Evolutionary conservation across 345 rosid genomes (phyloP).

Genomic region (Citrus australasica): DNA sequence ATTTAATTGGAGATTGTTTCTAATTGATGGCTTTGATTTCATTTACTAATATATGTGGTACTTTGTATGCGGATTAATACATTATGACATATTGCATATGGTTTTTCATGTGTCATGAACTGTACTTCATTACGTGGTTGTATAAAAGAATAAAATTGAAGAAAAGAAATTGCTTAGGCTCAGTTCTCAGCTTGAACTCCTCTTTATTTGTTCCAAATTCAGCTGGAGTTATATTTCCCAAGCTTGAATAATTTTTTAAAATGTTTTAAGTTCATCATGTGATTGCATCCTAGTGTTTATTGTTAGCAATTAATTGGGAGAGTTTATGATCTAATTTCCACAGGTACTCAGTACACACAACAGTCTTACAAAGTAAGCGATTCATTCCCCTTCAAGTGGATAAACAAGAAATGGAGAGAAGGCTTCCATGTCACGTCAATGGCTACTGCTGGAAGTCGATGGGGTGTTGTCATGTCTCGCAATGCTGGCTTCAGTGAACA

Average conservation of each 20-base stretch:
- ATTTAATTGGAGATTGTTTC: not conserved
- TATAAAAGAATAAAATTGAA: not conserved
- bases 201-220: not conserved
- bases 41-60: too few species aligned
- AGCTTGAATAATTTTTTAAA: not conserved
- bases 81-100: not conserved
- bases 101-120: not conserved
- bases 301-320: not conserved
- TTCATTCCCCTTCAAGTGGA: slow-evolving; percentile 96
- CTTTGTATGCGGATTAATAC: too few species aligned
- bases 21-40: not conserved
- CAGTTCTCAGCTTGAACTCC: not conserved
- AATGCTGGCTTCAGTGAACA: slow-evolving; percentile 93
- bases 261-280: not conserved
- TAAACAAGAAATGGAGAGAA: slow-evolving; percentile 99
- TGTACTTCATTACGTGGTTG: not conserved
- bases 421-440: slow-evolving; percentile 97
- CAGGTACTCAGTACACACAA: slow-evolving; percentile 87
- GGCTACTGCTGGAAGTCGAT: slow-evolving; percentile 95
- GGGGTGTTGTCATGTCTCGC: slow-evolving; percentile 99
- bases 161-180: not conserved
- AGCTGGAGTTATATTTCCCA: not conserved
- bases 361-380: slow-evolving; percentile 98
- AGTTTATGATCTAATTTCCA: slow-evolving; percentile 14
- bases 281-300: not conserved